Percentiles rank a stretch among this genome's conserved stretches.
phyloP scores from a whole-genome alignment of 306 rosid genomes.

The Vicia sativa region DNA sequence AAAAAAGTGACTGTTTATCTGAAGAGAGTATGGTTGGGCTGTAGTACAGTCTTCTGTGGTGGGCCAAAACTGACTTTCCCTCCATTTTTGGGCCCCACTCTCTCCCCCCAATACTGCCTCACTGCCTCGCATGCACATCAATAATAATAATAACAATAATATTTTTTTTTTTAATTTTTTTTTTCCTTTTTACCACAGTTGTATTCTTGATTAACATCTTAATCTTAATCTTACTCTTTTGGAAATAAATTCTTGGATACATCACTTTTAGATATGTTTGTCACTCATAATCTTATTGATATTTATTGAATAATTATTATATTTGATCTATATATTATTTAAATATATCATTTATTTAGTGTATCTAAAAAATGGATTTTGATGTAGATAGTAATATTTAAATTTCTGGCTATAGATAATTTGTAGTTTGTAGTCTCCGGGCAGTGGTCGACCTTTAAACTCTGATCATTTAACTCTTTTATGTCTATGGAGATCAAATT shows the following conservation, averaged over 20 bases:
- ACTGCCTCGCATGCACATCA: constrained; percentile 29
- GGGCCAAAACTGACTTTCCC: constrained; percentile 45
- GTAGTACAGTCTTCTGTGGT: constrained; percentile 6
- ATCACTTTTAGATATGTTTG: neutral
- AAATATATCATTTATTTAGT: too few species aligned
- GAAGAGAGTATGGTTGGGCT: constrained; percentile 16
- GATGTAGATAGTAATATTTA: too few species aligned
- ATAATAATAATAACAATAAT: neutral
- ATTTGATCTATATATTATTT: too few species aligned
- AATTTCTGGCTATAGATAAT: too few species aligned
- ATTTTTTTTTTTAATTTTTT: neutral
- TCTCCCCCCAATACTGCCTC: constrained; percentile 3
- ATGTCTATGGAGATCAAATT: too few species aligned
- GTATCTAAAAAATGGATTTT: too few species aligned
- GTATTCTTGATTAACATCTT: neutral
- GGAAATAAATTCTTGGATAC: neutral
- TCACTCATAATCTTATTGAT: too few species aligned
- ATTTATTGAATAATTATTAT: too few species aligned
- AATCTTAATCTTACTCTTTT: neutral
- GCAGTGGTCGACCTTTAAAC: too few species aligned
- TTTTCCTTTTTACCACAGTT: neutral
- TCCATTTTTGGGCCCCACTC: constrained; percentile 38
- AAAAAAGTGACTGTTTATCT: neutral
- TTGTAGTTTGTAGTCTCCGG: too few species aligned
- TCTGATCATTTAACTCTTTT: too few species aligned